Evolutionary conservation across 2,329 filamentous ascomycete genomes (phyloP).

Genomic region (Epichloe sp.): DNA sequence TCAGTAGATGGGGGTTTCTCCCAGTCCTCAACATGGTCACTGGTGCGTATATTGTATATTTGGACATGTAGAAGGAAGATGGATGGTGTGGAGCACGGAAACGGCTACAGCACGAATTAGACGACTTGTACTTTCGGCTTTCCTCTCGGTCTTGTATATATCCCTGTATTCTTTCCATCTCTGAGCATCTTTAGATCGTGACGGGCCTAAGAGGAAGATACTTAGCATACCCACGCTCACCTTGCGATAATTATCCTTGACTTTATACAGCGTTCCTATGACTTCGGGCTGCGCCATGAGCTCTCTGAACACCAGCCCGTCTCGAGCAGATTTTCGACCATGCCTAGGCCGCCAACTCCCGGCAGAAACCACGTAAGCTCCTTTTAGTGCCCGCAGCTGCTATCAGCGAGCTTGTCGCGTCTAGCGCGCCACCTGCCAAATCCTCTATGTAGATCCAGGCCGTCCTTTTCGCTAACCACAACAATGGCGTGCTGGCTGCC

Average conservation of each 20-base stretch:
- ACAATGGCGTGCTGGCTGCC: constrained; percentile 27
- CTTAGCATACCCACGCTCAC: not conserved
- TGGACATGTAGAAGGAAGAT: too few relatives aligned
- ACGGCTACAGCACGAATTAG: too few relatives aligned
- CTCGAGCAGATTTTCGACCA: too few relatives aligned
- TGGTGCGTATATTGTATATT: too few relatives aligned
- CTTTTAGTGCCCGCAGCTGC: too few relatives aligned
- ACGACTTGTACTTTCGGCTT: too few relatives aligned
- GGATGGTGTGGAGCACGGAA: too few relatives aligned
- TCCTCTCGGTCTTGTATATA: too few relatives aligned
- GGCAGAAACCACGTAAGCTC: too few relatives aligned
- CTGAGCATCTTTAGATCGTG: not conserved
- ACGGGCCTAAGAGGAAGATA: not conserved
- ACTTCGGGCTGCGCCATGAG: not conserved
- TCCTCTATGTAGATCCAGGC: constrained; percentile 30
- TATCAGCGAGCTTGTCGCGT: not conserved
- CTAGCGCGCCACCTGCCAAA: constrained; percentile 14
- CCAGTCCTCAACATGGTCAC: too few relatives aligned
- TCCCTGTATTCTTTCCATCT: not conserved
- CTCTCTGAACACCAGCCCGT: too few relatives aligned
- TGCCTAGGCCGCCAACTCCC: too few relatives aligned
- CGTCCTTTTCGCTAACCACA: constrained; percentile 18
- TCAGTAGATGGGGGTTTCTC: not conserved
- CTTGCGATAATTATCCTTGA: not conserved
- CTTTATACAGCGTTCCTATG: not conserved